Evolutionary conservation across 768 basidiomycete genomes (phyloP), one percentile per base, ranked within the genome.

Genomic region (Agrocybe pediades): DNA sequence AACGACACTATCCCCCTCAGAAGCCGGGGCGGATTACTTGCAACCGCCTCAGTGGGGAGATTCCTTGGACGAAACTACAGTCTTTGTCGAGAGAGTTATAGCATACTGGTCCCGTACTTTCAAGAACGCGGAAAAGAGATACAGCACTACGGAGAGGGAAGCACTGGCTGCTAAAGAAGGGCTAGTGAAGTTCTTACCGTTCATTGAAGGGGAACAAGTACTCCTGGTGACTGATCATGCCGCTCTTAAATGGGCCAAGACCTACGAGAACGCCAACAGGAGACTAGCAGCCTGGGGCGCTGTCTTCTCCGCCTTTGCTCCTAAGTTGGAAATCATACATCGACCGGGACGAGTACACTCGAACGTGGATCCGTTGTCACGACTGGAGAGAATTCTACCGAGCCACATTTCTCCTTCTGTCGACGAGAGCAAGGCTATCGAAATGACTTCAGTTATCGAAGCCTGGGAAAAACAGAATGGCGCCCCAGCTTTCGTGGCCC

Each of bases 91-190:
- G 21, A 4, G 41, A 20, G 50, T 51, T 1, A 44, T 51, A 5
- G 51, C 51, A 1, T 52, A 52, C n/a, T 52, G 51, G 51, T 52
- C 51, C 6, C n/a, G 51, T 9, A 19, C 33, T 3, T 36, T 52
- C 2, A 42, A 45, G 23, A 3, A 41, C 11, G 42, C 51, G 0
- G 51, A 52, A 45, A 44, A 15, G 16, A 52, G 33, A 4, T 52
- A 52, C 23, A 44, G 42, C 15, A 15, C 51, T n/a, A 52, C 42
- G 3, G 51, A 52, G 45, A 30, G 51, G 17, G 51, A 52, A 36
- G 51, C 51, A 1, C 17, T 52, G 24, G 51, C 51, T 2, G 23
- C 27, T 2, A 52, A 44, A 24, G 51, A 52, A 13, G 42, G 46
- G 30, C 16, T 46, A 2, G 29, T 46, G 17, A 27, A 30, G 20